Percentiles rank a stretch among this genome's conserved stretches.
Evolutionary conservation across 495 filamentous ascomycete genomes (phyloP).

Genomic region (Aspergillus baeticus): DNA sequence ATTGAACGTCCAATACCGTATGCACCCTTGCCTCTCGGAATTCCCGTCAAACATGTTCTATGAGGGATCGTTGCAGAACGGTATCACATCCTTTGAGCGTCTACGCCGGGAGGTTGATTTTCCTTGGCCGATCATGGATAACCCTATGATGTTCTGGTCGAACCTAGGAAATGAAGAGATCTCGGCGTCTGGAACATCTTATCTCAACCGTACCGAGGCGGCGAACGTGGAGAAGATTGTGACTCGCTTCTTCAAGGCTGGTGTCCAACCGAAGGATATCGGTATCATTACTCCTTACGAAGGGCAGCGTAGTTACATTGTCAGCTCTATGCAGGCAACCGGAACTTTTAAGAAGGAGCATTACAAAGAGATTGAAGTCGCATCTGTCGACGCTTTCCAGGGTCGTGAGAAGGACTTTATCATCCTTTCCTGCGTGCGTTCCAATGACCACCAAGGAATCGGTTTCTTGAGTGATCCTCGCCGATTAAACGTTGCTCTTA

Average conservation of each 20-base stretch:
- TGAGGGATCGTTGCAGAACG: constrained; percentile 95
- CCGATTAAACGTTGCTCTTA: constrained; percentile 98
- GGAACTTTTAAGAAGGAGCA: constrained; percentile 97
- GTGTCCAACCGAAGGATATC: constrained; percentile 85
- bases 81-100: constrained; percentile 85
- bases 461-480: constrained; percentile 98
- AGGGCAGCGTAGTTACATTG: constrained; percentile 96
- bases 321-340: constrained; percentile 97
- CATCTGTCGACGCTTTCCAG: constrained; percentile 98
- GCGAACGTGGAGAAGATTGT: constrained; percentile 98
- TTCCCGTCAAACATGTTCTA: constrained; percentile 99
- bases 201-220: constrained; percentile 95
- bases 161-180: constrained; percentile 98
- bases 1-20: constrained; percentile 96
- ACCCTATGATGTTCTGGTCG: constrained; percentile 99
- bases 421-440: constrained; percentile 95
- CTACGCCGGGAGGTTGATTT: constrained; percentile 95
- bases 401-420: constrained; percentile 99
- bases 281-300: constrained; percentile 99
- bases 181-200: constrained; percentile 94
- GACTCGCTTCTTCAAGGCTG: constrained; percentile 99
- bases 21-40: constrained; percentile 97
- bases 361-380: constrained; percentile 99
- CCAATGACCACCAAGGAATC: constrained; percentile 98
- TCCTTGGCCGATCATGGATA: constrained; percentile 92